These are phyloP conservation scores for Tulasnella sp. DNA, from an alignment of 768 basidiomycete species.

Conservation along the genomic window DNA sequence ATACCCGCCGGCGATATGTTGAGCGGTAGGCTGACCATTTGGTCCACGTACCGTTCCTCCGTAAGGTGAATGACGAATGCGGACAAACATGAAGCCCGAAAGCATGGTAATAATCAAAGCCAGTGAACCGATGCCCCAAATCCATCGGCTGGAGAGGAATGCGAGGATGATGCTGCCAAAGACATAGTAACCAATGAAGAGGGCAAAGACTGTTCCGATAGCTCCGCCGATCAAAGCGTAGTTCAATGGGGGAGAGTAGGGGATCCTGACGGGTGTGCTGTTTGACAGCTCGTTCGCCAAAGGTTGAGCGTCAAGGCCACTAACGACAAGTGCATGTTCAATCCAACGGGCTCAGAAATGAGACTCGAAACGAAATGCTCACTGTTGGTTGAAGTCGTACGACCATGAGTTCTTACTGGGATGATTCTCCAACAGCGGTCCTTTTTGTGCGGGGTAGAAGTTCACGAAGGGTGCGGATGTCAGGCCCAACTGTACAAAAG, in stretches of 20 bases:
- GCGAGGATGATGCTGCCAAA: constrained; percentile 38
- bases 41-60: constrained; percentile 41
- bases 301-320: constrained; percentile 73
- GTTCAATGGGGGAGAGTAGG: constrained; percentile 66
- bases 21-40: not conserved
- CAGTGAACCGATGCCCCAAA: constrained; percentile 43
- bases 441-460: constrained; percentile 61
- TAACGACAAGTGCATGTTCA: not conserved
- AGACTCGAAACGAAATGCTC: constrained; percentile 21
- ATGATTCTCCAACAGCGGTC: constrained; percentile 38
- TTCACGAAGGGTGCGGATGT: constrained; percentile 75
- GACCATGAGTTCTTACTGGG: constrained; percentile 46
- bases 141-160: constrained; percentile 59
- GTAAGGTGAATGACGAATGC: constrained; percentile 71
- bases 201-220: constrained; percentile 35
- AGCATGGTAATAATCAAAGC: constrained; percentile 35
- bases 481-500: constrained; percentile 54
- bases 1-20: constrained; percentile 74
- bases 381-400: constrained; percentile 68
- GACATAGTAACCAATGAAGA: constrained; percentile 42
- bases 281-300: constrained; percentile 64
- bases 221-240: constrained; percentile 47
- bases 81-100: constrained; percentile 91
- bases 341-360: not conserved
- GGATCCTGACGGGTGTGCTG: constrained; percentile 69